Base-by-base conservation (phyloP, 768 basidiomycete species). In the Cantharellus cinnabarinus region DNA sequence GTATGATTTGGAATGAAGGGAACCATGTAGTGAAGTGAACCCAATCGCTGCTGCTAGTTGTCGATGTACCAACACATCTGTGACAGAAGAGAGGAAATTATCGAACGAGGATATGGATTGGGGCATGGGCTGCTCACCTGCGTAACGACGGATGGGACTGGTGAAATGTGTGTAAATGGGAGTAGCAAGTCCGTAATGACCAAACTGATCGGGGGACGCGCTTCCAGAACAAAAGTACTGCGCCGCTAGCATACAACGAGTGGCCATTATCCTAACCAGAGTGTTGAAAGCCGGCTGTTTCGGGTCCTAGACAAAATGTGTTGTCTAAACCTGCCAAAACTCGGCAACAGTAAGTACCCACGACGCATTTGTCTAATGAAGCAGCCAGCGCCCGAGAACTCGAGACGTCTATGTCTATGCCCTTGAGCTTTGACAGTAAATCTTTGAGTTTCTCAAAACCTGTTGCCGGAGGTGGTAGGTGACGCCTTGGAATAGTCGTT, bases 161-260 rank as follows among this genome's bases (percentile, higher is more conserved):
- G 94, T 97, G 67, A 98, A 98, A 69, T 98, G 95, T 0, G 95
- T 99, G 68, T 98, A 99, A 59, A 99, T 99, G 0, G 86, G 78
- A 67, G 81, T 91, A 0, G 95, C 95, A n/a, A 99, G 78, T 44
- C 95, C 95, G 68, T 99, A 99, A 69, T 98, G 95, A 2, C 87
- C 85, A 67, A 97, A 99, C 0, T 89, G 83, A 63, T 95, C 91
- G 55, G 83, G 79, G 0, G 83, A 79, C 2, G 97, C 90, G 64
- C 89, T 91, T 4, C 95, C 94, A 0, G 93, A 87, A 68, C 87
- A 89, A 72, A 98, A 97, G 69, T 99, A 99, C 68, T 99, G 95
- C 20, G 95, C 95, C 0, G 93, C 83, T 35, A 97, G 76, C 95
- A 99, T 99, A 69, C 95, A 97, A 39, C 95, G 76, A 2, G 94